Evolutionary conservation across 2,329 filamentous ascomycete species (phyloP), one percentile per base, ranked within the genome.

Genomic region (Pseudocercospora vitis): DNA sequence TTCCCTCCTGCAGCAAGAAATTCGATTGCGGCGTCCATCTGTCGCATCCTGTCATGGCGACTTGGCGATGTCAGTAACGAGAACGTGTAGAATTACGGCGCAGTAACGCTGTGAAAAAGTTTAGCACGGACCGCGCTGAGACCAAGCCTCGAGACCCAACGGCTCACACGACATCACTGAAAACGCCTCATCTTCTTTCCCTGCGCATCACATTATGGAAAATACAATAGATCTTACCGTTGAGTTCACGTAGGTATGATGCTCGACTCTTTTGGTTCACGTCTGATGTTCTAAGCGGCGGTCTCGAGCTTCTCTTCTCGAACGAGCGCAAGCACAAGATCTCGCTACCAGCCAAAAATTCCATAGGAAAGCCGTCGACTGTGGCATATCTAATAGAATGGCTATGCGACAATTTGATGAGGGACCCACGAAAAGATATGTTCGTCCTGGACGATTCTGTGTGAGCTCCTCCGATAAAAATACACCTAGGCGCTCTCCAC

Each of bases 251-350:
- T 87, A 74, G 58, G 76, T 70, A 2, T 5, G 24, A 39, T 29
- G 32, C 11, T 44, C 48, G 18, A 26, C 45, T 46, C 53, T 35
- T 2, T 12, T n/a, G 11, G 16, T 31, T 37, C 33, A 37, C 33
- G 21, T 47, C 51, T 56, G 57, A 55, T 48, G 61, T 48, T 48
- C 21, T 9, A 46, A 78, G 94, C 60, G 94, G 94, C 58, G 94
- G 94, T 18, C 82, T 99, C 14, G 94, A 99, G 75, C 87, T 96
- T 76, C 85, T 99, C 61, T 99, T 99, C 74, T 84, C 86, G 26
- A 87, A 96, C 70, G 78, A 90, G 73, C 83, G 86, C 52, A 87
- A 84, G 63, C 88, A 92, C 70, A 74, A 78, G 18, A 70, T 99
- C 40, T 74, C 78, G 2, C 72, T 97, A 35, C 89, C 92, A 16